Base-by-base conservation (phyloP, 345 rosid species). In the Gossypium bickii region DNA sequence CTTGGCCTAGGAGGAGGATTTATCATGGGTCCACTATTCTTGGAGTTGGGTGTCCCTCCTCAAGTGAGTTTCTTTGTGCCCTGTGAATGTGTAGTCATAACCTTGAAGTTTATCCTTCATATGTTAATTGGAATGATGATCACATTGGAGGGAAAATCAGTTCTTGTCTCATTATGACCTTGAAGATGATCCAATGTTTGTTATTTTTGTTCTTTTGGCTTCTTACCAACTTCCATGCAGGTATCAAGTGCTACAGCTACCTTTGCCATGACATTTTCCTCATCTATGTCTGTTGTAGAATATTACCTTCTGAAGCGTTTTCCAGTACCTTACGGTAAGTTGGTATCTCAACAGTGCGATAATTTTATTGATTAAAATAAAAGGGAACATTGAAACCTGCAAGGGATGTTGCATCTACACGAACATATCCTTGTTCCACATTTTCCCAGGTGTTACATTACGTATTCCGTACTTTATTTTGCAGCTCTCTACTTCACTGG, bases 241-340 rank as follows among this genome's bases (percentile, higher is more conserved):
- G 95, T 92, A 64, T 85, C 94, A 70, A 90, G 94, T 87, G 91
- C 97, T 69, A 92, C 96, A 43, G 87, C 92, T 24, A 92, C 97
- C 74, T 90, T 90, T 79, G 90, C 92, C n/a, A 90, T 90, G 97
- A 83, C 86, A 16, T 92, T 92, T 76, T 90, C 94, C 58, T 90
- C 97, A 34, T 90, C 96, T 7, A 87, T 92, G 92, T 92, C 93
- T 27, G 97, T 88, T n/a, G 81, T 92, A 9, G 97, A 92, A 75
- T 92, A 90, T 78, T 92, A 87, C 80, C 92, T 92, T 72, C 85
- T 92, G 17, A 89, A 87, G 72, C 92, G 94, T 51, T 92, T 92
- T 76, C 94, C 97, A 2, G 87, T 92, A 59, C 94, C 97, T 25
- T 90, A 86, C 16, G 94, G 96, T 89, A 65, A 85, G 82, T 67